Evolutionary conservation across 2,329 filamentous ascomycete species (phyloP).

Genomic region (Fusarium secorum): DNA sequence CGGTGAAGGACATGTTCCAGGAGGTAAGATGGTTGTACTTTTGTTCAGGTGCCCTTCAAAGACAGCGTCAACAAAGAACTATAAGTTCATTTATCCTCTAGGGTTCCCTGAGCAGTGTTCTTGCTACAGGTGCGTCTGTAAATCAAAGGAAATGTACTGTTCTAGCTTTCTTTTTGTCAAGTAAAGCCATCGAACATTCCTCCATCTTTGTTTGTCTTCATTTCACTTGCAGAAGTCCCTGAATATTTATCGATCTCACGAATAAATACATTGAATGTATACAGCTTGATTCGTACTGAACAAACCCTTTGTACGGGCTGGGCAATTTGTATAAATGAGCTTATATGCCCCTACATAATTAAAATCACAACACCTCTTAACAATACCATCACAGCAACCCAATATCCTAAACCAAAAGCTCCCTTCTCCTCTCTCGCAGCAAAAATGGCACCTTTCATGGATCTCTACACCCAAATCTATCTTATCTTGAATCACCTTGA

Average conservation of each 20-base stretch:
- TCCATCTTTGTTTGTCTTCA: too few species aligned
- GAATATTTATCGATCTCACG: too few species aligned
- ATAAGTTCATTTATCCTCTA: fast-evolving
- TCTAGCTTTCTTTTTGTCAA: too few species aligned
- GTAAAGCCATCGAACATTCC: too few species aligned
- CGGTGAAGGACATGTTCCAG: too few species aligned
- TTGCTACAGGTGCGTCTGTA: fast-evolving
- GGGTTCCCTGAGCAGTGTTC: fast-evolving
- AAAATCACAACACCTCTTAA: fast-evolving
- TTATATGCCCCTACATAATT: fast-evolving
- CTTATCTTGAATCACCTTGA: neutral
- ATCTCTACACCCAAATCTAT: neutral
- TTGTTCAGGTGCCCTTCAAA: neutral
- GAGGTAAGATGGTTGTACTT: fast-evolving
- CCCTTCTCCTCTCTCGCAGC: fast-evolving
- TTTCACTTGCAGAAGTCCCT: too few species aligned
- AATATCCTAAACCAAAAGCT: fast-evolving
- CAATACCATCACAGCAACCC: fast-evolving
- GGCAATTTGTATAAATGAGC: neutral
- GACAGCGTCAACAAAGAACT: fast-evolving
- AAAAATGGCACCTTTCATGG: neutral
- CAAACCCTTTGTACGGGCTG: too few species aligned
- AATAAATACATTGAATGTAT: too few species aligned
- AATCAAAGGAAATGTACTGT: too few species aligned
- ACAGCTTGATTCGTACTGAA: too few species aligned